These are phyloP conservation scores for Pistacia vera DNA, from an alignment of 345 rosid species.

Conservation along the genomic window DNA sequence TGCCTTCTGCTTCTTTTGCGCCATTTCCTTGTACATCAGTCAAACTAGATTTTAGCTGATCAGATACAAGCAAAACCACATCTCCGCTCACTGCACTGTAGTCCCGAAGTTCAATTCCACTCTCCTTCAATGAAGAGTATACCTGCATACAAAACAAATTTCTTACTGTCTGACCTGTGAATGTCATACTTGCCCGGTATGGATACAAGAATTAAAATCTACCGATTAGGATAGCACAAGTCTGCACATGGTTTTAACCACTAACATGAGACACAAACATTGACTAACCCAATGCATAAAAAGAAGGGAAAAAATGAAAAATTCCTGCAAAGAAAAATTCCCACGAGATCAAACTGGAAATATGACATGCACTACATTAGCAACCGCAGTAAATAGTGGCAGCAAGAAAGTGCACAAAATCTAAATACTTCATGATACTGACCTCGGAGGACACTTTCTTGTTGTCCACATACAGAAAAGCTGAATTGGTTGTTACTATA, in stretches of 20 bases:
- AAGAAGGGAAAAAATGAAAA: not conserved
- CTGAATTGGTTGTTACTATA: constrained; percentile 62
- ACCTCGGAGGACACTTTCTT: constrained; percentile 82
- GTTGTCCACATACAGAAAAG: constrained; percentile 77
- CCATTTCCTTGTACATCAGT: constrained; percentile 22
- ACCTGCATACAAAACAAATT: constrained; percentile 44
- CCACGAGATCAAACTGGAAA: not conserved
- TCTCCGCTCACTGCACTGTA: constrained; percentile 71
- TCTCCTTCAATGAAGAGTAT: constrained; percentile 42
- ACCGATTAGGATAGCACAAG: not conserved
- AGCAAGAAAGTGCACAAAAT: not conserved
- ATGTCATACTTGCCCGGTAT: not conserved
- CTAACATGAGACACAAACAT: constrained; percentile 2
- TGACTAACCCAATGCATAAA: not conserved
- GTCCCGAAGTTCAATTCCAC: constrained; percentile 71
- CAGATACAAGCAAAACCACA: constrained; percentile 62
- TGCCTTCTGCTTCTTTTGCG: constrained; percentile 30
- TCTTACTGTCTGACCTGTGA: constrained; percentile 3
- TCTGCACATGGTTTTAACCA: not conserved
- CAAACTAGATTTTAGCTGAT: constrained; percentile 40
- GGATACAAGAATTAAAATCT: constrained; percentile 1
- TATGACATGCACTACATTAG: not conserved
- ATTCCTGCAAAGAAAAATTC: constrained; percentile 4
- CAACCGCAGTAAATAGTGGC: not conserved
- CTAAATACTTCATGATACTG: constrained; percentile 11